Evolutionary conservation across 1,284 basidiomycete species (phyloP), one percentile per base, ranked within the genome.

Genomic region (Pterulicium gracile): DNA sequence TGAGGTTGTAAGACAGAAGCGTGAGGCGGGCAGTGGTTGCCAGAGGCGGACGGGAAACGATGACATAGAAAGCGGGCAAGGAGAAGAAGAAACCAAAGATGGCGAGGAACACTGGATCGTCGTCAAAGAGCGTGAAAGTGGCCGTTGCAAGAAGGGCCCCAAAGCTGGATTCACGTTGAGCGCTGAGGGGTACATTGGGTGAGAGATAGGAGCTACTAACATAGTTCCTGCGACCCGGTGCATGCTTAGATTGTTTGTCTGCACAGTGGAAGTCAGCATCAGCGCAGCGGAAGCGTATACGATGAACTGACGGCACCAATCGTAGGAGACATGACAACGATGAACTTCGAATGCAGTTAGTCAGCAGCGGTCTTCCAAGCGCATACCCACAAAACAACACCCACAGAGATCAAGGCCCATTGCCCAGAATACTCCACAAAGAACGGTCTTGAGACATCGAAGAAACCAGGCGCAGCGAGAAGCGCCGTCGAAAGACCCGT

Each of bases 21-120:
- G 91, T 82, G 63, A 96, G 94, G 20, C 93, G 76, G 2, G 86
- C 84, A 1, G 87, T 80, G 35, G 87, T 80, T 7, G 84, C 78
- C 54, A 88, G 89, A 50, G 80, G 68, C 0, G 91, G 91, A 53
- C 79, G 81, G 0, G 81, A 77, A 13, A 93, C 72, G 54, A 94
- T 92, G 58, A 85, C 82, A 62, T 89, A 93, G 67, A 96, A 98
- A 63, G 94, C 97, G 2, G 94, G 94, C 2, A 96, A 68, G 1
- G 91, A 93, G 61, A 91, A 95, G 52, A 96, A 68, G 59, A 90
- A 87, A 0, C 95, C 94, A 51, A 93, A 85, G 34, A 89, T 65
- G 1, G 90, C 79, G 13, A 98, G 71, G 1, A 82, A 68, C 24
- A 83, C 61, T 0, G 87, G 73, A 52, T 92, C 77, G 44, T 89